These are phyloP conservation scores for Penicillium crustosum DNA, from an alignment of 2,329 filamentous ascomycete species.

Conservation along the genomic window DNA sequence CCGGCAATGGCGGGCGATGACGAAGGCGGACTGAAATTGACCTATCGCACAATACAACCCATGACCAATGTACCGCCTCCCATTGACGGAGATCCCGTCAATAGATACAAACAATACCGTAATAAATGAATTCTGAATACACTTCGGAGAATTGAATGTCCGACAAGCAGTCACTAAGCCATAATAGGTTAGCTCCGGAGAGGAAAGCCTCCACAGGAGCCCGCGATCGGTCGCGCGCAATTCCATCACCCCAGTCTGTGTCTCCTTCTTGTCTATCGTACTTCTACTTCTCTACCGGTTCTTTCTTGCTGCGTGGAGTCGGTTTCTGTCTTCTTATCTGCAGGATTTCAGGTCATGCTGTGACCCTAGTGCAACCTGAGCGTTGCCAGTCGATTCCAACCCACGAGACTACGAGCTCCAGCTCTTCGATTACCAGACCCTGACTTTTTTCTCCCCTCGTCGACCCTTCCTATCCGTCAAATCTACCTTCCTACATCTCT, in stretches of 20 bases:
- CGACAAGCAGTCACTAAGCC: slow-evolving; percentile 22
- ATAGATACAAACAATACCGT: neutral
- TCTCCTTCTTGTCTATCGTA: slow-evolving; percentile 12
- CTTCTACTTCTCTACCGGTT: slow-evolving; percentile 11
- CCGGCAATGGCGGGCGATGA: slow-evolving; percentile 31
- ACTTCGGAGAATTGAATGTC: slow-evolving; percentile 29
- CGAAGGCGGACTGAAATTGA: slow-evolving; percentile 28
- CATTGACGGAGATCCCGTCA: neutral
- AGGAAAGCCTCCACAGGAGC: slow-evolving; percentile 37
- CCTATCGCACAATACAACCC: slow-evolving; percentile 7
- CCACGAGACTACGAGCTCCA: slow-evolving; percentile 21
- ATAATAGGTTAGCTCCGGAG: slow-evolving; percentile 28
- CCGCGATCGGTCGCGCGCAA: slow-evolving; percentile 43
- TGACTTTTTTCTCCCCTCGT: slow-evolving; percentile 16
- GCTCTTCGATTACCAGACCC: slow-evolving; percentile 15
- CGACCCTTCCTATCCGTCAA: slow-evolving; percentile 14
- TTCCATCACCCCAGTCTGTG: slow-evolving; percentile 27
- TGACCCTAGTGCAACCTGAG: slow-evolving; percentile 23
- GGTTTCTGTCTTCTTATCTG: slow-evolving; percentile 9
- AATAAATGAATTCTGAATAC: neutral
- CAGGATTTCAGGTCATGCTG: slow-evolving; percentile 23
- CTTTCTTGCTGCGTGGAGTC: slow-evolving; percentile 9
- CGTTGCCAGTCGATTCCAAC: slow-evolving; percentile 17
- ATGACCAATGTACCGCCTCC: neutral
- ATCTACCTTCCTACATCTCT: slow-evolving; percentile 11